phyloP scores from a whole-genome alignment of 2,329 filamentous ascomycete species.

The Acrocalymma vagum region DNA sequence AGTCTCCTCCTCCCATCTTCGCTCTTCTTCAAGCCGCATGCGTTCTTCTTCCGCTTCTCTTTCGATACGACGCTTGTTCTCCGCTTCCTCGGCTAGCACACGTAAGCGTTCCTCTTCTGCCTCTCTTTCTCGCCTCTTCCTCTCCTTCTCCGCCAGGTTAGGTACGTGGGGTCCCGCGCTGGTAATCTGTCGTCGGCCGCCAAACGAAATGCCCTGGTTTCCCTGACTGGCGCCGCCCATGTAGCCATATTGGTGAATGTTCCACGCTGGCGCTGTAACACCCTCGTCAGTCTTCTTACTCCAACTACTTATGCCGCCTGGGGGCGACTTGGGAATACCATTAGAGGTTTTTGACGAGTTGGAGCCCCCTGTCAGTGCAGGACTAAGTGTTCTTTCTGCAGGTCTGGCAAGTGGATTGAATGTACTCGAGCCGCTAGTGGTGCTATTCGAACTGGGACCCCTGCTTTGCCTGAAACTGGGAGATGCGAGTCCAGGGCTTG shows the following conservation, averaged over 20 bases:
- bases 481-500: slow-evolving; percentile 35
- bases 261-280: slow-evolving; percentile 89
- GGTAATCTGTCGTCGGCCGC: slow-evolving; percentile 91
- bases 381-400: slow-evolving; percentile 50
- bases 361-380: slow-evolving; percentile 59
- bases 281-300: slow-evolving; percentile 84
- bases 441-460: slow-evolving; percentile 57
- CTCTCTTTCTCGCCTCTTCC: slow-evolving; percentile 64
- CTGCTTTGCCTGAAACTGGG: slow-evolving; percentile 41
- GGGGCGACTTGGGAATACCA: slow-evolving; percentile 53
- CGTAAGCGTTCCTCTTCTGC: slow-evolving; percentile 63
- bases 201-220: slow-evolving; percentile 92
- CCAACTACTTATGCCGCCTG: slow-evolving; percentile 82
- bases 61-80: slow-evolving; percentile 57
- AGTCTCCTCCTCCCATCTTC: slow-evolving; percentile 72
- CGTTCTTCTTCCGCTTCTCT: slow-evolving; percentile 69
- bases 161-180: slow-evolving; percentile 81
- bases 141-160: slow-evolving; percentile 84
- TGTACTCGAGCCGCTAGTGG: slow-evolving; percentile 51
- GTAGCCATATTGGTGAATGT: slow-evolving; percentile 96
- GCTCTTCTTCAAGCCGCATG: slow-evolving; percentile 69
- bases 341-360: slow-evolving; percentile 67
- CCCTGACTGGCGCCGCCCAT: slow-evolving; percentile 97
- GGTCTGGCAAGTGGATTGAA: slow-evolving; percentile 53
- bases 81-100: slow-evolving; percentile 61